Evolutionary conservation across 352 stramenopile genomes (phyloP), one percentile per base, ranked within the genome.

Genomic region (Phytophthora cactorum): DNA sequence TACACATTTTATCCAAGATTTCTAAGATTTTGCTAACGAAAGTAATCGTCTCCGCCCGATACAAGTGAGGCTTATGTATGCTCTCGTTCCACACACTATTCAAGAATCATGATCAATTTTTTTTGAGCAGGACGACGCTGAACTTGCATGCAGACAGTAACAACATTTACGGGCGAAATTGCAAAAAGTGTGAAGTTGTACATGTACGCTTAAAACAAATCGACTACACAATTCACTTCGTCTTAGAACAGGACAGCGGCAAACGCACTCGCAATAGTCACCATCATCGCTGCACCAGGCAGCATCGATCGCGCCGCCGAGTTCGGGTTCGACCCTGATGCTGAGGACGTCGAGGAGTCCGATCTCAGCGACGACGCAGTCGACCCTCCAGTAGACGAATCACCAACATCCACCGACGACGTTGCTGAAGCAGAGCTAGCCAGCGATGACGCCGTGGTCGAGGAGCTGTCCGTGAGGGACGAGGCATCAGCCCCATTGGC

Each of bases 341-440:
- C 34, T 11, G 52, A 66, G 4, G 66, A 53, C 5, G 46, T 52
- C 5, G 66, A 74, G 8, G 53, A 59, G 22, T 66, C 60, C 4
- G 60, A 69, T 5, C 27, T 27, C 22, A 62, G 12, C 5, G 60
- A 74, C 1, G 53, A 59, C 22, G 52, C 39, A 12, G 44, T 70
- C 12, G 60, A 66, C 3, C 49, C 66, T 15, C 53, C 28, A 1
- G 49, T 31, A 27, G 53, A 58, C 31, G 66, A 66, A 12, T 66
- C 54, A 54, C 60, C 60, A 51, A 70, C 66, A 55, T 66, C 49
- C 39, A 60, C 50, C 9, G 56, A 52, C 22, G 59, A 61, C 25
- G 41, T 68, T 4, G 47, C 46, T 4, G 53, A 65, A 2, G 44
- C 34, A 3, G 65, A 64, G 27, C 53, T 54, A 10, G 14, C 52